Conservation (phyloP, 768 basidiomycete species). For the Lentinula detonsa region DNA sequence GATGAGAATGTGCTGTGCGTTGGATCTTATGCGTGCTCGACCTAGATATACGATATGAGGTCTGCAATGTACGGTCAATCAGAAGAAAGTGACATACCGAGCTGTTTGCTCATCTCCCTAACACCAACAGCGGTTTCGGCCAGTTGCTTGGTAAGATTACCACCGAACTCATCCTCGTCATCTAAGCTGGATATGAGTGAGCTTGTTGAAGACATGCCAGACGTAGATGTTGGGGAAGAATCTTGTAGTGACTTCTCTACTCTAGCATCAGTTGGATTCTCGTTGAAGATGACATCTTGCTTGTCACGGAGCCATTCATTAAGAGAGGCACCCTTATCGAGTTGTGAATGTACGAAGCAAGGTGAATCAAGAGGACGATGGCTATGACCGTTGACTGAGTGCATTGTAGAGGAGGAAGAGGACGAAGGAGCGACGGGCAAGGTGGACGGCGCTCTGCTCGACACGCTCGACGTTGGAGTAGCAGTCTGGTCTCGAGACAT, state of each 20-base stretch:
- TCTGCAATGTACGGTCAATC: constrained; percentile 8
- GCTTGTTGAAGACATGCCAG: constrained; percentile 16
- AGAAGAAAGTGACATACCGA: constrained; percentile 51
- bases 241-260: constrained; percentile 45
- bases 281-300: constrained; percentile 27
- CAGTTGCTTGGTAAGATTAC: constrained; percentile 83
- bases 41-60: constrained; percentile 38
- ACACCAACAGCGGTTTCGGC: constrained; percentile 97
- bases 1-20: constrained; percentile 90
- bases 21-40: constrained; percentile 84
- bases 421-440: not conserved
- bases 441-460: not conserved
- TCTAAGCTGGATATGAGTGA: constrained; percentile 29
- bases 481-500: constrained; percentile 1
- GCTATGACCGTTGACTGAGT: constrained; percentile 15
- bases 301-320: constrained; percentile 63
- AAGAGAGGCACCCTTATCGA: constrained; percentile 76
- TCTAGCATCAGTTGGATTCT: constrained; percentile 31
- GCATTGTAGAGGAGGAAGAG: constrained; percentile 4
- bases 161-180: constrained; percentile 65
- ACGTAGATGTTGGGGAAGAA: constrained; percentile 13
- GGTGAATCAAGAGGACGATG: constrained; percentile 55
- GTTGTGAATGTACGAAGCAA: constrained; percentile 90
- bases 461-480: constrained; percentile 2
- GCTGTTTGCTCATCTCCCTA: constrained; percentile 97